Conservation (phyloP, 2,329 filamentous ascomycete species). For the Aspergillus ochraceoroseus region DNA sequence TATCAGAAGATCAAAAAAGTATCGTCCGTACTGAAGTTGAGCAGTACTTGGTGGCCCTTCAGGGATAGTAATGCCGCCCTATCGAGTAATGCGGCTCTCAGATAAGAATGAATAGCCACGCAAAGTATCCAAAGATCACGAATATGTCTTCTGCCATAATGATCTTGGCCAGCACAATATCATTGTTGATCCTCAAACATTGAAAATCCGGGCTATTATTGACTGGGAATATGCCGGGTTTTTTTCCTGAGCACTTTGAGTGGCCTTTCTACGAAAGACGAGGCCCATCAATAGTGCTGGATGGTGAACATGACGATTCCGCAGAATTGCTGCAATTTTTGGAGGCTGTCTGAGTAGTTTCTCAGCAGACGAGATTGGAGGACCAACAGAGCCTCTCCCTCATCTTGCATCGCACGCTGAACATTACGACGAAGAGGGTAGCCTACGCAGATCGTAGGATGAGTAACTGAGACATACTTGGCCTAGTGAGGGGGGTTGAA, state of each 20-base stretch:
- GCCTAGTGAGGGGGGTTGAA: no score
- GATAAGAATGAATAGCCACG: background rate
- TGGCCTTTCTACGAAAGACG: constrained; percentile 13
- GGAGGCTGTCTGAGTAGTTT: no score
- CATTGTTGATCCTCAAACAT: constrained; percentile 20
- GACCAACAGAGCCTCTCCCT: no score
- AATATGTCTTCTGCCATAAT: constrained; percentile 6
- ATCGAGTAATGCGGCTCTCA: background rate
- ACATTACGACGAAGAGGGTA: no score
- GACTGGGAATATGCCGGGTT: constrained; percentile 42
- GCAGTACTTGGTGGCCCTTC: background rate
- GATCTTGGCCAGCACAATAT: constrained; percentile 5
- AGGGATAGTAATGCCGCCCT: background rate
- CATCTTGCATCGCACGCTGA: no score
- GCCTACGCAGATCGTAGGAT: no score
- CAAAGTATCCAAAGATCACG: background rate
- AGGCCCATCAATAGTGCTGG: constrained; percentile 10
- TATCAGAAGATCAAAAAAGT: background rate
- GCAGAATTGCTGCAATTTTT: background rate
- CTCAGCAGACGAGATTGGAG: no score
- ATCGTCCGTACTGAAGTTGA: background rate
- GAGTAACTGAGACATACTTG: no score
- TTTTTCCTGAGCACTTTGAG: constrained; percentile 34
- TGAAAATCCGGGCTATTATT: constrained; percentile 36
- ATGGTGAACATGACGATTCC: constrained; percentile 10